Evolutionary conservation across 176 grass and related monocot species (phyloP).

Genomic region (Otatea glauca): DNA sequence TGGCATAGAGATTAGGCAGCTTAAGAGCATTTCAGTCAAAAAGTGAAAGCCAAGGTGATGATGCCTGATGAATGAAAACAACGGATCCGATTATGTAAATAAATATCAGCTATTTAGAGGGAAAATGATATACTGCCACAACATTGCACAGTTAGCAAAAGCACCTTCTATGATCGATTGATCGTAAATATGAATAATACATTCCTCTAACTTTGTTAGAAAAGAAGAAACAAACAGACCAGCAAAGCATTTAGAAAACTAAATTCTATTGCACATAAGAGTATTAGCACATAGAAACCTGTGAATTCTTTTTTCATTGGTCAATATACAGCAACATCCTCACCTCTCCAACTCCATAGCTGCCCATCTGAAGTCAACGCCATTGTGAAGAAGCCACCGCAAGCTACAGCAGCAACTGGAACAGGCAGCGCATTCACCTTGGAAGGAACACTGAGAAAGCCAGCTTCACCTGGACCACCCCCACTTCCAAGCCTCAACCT

Average conservation of each 20-base stretch:
- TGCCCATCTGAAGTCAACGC: constrained; percentile 76
- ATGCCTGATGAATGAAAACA: neutral
- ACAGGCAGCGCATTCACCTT: constrained; percentile 75
- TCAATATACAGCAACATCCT: constrained; percentile 18
- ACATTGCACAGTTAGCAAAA: neutral
- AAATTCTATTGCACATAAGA: neutral
- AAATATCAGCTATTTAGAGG: neutral
- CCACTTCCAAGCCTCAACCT: constrained; percentile 88
- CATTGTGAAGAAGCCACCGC: constrained; percentile 95
- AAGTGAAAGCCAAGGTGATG: neutral
- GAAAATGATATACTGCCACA: neutral
- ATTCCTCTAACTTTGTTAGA: neutral
- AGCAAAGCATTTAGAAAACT: neutral
- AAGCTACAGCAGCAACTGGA: constrained; percentile 69
- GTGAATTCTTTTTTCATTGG: neutral
- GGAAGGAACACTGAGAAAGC: constrained; percentile 83
- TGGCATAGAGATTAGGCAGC: neutral
- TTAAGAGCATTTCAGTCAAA: neutral
- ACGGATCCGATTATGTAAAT: neutral
- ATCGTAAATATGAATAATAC: neutral
- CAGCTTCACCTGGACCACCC: constrained; percentile 93
- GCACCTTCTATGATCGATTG: neutral
- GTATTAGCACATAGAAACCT: neutral
- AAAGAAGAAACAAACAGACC: neutral
- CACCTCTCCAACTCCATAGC: constrained; percentile 98